phyloP scores from a whole-genome alignment of 1,284 basidiomycete species.

The Sporisorium graminicola region DNA sequence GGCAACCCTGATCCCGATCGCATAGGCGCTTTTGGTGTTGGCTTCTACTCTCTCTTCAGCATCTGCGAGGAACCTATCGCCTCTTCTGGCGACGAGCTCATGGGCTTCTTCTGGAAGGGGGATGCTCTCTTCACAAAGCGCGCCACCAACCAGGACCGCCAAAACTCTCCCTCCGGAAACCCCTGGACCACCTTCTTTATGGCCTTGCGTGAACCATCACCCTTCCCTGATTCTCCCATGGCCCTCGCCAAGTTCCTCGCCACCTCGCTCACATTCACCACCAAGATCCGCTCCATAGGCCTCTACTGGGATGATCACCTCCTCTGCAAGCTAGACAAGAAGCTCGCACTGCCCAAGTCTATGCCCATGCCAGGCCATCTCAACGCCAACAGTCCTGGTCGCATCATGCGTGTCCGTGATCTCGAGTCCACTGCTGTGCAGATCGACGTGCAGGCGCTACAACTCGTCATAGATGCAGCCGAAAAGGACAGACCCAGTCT shows the following conservation, averaged over 20 bases:
- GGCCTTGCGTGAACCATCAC: constrained; percentile 83
- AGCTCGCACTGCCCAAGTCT: constrained; percentile 75
- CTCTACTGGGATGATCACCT: constrained; percentile 77
- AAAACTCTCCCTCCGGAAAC: constrained; percentile 57
- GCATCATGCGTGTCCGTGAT: constrained; percentile 79
- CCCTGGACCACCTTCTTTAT: constrained; percentile 93
- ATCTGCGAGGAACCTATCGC: constrained; percentile 87
- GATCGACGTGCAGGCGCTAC: constrained; percentile 85
- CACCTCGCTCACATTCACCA: constrained; percentile 95
- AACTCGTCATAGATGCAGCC: constrained; percentile 79
- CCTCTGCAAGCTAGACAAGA: constrained; percentile 82
- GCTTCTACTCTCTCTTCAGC: constrained; percentile 73
- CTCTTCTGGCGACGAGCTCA: constrained; percentile 82
- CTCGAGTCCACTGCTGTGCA: constrained; percentile 81
- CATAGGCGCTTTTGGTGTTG: constrained; percentile 72
- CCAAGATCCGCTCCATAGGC: constrained; percentile 79
- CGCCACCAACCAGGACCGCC: constrained; percentile 47
- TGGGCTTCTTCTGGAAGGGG: constrained; percentile 95
- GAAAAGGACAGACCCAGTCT: constrained; percentile 76
- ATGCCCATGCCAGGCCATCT: constrained; percentile 75
- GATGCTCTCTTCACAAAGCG: constrained; percentile 65
- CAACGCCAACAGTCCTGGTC: constrained; percentile 70
- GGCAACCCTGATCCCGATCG: constrained; percentile 74
- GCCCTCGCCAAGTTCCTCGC: constrained; percentile 90
- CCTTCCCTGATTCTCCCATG: constrained; percentile 83